These are phyloP conservation scores for Sanchytrium tribonematis DNA, from an alignment of 371 early-diverging fungal genomes.

Conservation along the genomic window DNA sequence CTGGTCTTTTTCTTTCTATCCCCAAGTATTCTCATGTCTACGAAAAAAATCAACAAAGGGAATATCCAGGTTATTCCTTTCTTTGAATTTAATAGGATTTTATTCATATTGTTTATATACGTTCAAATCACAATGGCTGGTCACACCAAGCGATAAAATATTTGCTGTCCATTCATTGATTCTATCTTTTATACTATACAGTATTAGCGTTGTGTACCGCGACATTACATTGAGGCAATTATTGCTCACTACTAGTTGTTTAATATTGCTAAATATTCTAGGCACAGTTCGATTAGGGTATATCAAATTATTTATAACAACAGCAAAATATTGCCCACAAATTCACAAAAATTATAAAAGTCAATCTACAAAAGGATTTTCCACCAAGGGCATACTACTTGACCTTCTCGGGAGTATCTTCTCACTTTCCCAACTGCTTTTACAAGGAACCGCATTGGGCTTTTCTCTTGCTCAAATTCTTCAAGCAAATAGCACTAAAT, in stretches of 20 bases:
- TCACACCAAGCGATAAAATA: background rate
- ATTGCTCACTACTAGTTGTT: background rate
- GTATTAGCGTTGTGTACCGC: background rate
- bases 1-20: background rate
- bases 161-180: background rate
- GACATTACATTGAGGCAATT: background rate
- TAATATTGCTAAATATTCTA: background rate
- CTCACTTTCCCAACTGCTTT: background rate
- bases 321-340: background rate
- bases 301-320: background rate
- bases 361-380: background rate
- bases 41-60: background rate
- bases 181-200: background rate
- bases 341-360: background rate
- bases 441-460: background rate
- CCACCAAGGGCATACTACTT: background rate
- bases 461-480: background rate
- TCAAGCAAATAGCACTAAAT: background rate
- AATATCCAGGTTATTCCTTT: background rate
- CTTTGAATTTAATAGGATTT: background rate
- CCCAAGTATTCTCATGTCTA: background rate
- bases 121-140: background rate
- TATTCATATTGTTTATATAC: background rate
- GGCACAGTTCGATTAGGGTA: background rate
- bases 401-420: background rate